Conservation (phyloP, 441 rosid genomes). For the Populus hybrid region DNA sequence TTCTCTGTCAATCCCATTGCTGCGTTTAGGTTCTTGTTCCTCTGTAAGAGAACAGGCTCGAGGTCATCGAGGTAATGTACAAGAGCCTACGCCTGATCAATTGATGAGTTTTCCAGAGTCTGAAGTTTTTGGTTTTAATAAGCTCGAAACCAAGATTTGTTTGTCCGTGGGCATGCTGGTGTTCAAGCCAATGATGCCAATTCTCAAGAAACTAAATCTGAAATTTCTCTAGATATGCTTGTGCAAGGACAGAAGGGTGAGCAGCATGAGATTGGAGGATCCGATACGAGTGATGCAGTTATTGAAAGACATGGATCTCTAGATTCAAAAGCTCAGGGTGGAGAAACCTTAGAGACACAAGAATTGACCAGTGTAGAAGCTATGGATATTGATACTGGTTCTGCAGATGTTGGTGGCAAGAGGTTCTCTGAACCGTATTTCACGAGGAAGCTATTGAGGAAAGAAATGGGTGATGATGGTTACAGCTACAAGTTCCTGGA, state of each 20-base stretch:
- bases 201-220: not conserved
- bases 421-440: conserved; percentile 45
- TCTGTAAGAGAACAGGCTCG: not conserved
- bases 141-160: not conserved
- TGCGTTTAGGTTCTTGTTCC: not conserved
- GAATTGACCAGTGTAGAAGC: not conserved
- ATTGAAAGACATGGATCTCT: not conserved
- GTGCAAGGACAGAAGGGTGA: not conserved
- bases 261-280: not conserved
- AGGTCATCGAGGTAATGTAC: not conserved
- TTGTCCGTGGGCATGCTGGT: not conserved
- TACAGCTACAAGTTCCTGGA: conserved; percentile 42
- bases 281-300: not conserved
- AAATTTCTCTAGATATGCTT: not conserved
- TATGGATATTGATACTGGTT: conserved; percentile 24
- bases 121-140: not conserved
- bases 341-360: conserved; percentile 3
- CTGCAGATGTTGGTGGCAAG: not conserved
- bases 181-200: not conserved
- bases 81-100: not conserved
- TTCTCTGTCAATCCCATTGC: conserved; percentile 30
- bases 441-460: conserved; percentile 47
- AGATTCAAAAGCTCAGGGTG: not conserved
- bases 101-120: conserved; percentile 3
- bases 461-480: conserved; percentile 40